phyloP scores from a whole-genome alignment of 78 protist genomes.

The Paulinella micropora region DNA sequence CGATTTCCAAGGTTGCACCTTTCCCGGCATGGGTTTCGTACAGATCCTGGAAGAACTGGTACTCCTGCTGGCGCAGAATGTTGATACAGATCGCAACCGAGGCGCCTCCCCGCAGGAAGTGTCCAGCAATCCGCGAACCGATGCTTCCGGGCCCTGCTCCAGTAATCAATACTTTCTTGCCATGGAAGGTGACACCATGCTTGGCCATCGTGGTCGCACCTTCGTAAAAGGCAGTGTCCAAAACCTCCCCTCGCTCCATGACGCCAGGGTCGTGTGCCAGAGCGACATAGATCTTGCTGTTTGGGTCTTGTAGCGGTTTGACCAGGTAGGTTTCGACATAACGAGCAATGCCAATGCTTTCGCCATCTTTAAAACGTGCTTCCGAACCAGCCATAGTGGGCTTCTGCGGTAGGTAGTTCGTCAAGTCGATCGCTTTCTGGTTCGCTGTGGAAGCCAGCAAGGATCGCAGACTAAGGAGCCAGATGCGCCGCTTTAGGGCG shows the following conservation, averaged over 20 bases:
- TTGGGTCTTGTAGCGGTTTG: too few relatives aligned
- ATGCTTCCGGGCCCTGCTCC: conserved; percentile 46
- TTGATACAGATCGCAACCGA: conserved; percentile 29
- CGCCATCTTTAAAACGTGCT: too few relatives aligned
- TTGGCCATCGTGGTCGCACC: neutral
- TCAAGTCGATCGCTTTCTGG: too few relatives aligned
- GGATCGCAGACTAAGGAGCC: conserved; percentile 24
- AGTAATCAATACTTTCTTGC: conserved; percentile 35
- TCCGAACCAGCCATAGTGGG: too few relatives aligned
- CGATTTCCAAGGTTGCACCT: conserved; percentile 23
- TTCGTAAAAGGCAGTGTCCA: too few relatives aligned
- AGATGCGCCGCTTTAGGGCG: neutral
- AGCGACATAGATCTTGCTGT: too few relatives aligned
- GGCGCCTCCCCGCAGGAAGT: conserved; percentile 29
- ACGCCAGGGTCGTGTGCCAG: too few relatives aligned
- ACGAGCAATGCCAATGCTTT: too few relatives aligned
- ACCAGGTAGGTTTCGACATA: too few relatives aligned
- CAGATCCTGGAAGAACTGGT: conserved; percentile 24
- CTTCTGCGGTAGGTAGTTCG: too few relatives aligned
- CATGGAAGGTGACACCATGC: conserved; percentile 13
- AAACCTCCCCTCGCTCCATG: too few relatives aligned
- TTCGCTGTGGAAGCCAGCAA: conserved; percentile 3
- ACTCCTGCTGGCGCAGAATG: neutral
- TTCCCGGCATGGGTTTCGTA: conserved; percentile 25
- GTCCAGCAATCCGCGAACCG: conserved; percentile 10